Evolutionary conservation across 257 asterid genomes (phyloP), one percentile per base, ranked within the genome.

Genomic region (Nemophila menziesii): DNA sequence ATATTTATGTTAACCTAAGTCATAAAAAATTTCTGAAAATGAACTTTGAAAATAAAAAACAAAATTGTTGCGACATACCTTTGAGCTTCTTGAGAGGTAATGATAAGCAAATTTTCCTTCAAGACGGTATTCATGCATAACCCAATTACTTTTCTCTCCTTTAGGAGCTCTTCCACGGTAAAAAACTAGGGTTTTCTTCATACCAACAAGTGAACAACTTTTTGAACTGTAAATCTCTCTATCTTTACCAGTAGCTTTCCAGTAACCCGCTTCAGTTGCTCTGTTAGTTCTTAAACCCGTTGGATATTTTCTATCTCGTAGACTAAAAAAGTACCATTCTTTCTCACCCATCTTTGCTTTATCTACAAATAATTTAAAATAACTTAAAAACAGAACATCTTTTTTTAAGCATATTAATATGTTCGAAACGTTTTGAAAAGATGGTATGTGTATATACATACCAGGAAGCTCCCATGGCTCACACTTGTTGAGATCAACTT

Each of bases 381-480:
- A 29, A 29, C 4, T 29, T 29, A 13, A 2, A 29, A 29, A 2
- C 36, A 29, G 33, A 24, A 24, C 33, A 24, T 24, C 33, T 24
- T 24, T 24, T 24, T 24, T 24, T 24, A 24, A 24, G 9, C 33
- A 24, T n/a, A n/a, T n/a, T n/a, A n/a, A n/a, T n/a, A n/a, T n/a
- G 18, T n/a, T n/a, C n/a, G 33, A 24, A 39, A 39, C 18, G 20
- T 39, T 15, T 6, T 4, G 16, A 39, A 39, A 15, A 16, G 9
- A 11, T n/a, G 22, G 19, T 4, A 40, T 17, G 11, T 41, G 33
- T 9, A 4, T 4, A 24, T 24, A 24, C 9, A 29, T 58, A 74
- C 95, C 94, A 9, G 97, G 97, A 2, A 86, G 84, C 6, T 86
- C 83, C 97, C 97, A 86, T 0, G 97, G 97, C 68, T 86, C 97